These are phyloP conservation scores for Spathaspora sp. DNA, from an alignment of 1,139 yeast species.

Conservation along the genomic window DNA sequence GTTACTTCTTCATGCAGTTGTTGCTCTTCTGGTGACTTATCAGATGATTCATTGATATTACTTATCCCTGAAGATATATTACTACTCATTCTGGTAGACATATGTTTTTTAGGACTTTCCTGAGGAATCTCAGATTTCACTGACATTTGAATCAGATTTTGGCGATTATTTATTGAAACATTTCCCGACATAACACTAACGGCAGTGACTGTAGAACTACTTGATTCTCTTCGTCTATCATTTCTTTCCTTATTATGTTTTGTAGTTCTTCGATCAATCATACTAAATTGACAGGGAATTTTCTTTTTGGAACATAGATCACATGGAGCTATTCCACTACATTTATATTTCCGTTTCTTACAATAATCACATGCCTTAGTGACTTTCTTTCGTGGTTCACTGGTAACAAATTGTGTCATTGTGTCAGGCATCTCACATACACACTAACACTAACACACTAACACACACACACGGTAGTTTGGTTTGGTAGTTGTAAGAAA, in stretches of 20 bases:
- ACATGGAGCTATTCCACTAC: constrained; percentile 22
- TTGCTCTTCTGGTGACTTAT: background rate
- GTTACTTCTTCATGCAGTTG: background rate
- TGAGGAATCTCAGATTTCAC: background rate
- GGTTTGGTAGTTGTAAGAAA: no score
- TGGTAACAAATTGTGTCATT: constrained; percentile 3
- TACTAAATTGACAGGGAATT: constrained; percentile 19
- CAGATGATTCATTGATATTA: background rate
- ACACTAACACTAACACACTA: no score
- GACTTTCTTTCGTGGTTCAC: constrained; percentile 8
- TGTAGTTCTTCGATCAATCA: constrained; percentile 20
- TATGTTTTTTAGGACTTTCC: background rate
- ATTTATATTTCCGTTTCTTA: constrained; percentile 14
- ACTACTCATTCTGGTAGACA: background rate
- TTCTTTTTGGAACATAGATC: constrained; percentile 21
- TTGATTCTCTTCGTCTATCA: background rate
- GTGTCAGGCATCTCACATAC: background rate
- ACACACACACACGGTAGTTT: no score
- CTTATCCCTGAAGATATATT: background rate
- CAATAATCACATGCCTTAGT: constrained; percentile 10
- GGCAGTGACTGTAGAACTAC: background rate
- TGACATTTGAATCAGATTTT: background rate
- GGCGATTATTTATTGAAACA: background rate
- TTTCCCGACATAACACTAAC: background rate
- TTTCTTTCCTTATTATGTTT: constrained; percentile 1